Percentiles rank a stretch among this genome's conserved stretches.
These are phyloP conservation scores for Fraxinus cuspidata DNA, from an alignment of 257 asterid species.

Conservation along the genomic window DNA sequence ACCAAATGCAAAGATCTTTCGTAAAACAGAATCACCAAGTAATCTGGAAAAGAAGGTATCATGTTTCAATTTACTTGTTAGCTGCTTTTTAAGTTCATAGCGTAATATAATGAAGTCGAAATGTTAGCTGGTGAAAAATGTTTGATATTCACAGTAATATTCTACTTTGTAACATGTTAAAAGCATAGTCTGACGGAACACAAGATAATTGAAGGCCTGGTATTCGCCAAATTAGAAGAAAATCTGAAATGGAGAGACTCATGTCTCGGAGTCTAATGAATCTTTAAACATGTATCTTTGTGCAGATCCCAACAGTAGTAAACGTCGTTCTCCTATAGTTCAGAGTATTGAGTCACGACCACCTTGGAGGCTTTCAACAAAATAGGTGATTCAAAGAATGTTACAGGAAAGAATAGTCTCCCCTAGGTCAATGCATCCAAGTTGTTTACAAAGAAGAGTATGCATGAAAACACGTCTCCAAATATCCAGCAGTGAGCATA, in stretches of 20 bases:
- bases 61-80: conserved; percentile 12
- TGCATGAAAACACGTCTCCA: conserved; percentile 60
- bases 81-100: neutral
- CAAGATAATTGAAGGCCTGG: too few species aligned
- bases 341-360: conserved; percentile 48
- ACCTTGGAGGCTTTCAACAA: conserved; percentile 60
- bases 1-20: conserved; percentile 37
- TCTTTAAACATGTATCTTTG: neutral
- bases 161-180: neutral
- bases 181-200: neutral
- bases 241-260: neutral
- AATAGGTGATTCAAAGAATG: conserved; percentile 38
- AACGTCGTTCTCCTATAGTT: conserved; percentile 37
- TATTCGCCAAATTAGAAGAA: too few species aligned
- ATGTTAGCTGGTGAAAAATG: neutral
- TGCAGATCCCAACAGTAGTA: conserved; percentile 41
- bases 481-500: conserved; percentile 47
- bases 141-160: neutral
- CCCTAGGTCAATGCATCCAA: conserved; percentile 34
- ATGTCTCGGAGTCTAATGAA: neutral
- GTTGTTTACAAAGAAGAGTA: conserved; percentile 28
- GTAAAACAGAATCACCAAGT: conserved; percentile 32
- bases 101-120: neutral
- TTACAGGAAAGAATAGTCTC: conserved; percentile 30
- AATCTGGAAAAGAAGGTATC: conserved; percentile 50